Base-by-base conservation (phyloP, 108 stramenopile species). In the Schizochytrium sp. region DNA sequence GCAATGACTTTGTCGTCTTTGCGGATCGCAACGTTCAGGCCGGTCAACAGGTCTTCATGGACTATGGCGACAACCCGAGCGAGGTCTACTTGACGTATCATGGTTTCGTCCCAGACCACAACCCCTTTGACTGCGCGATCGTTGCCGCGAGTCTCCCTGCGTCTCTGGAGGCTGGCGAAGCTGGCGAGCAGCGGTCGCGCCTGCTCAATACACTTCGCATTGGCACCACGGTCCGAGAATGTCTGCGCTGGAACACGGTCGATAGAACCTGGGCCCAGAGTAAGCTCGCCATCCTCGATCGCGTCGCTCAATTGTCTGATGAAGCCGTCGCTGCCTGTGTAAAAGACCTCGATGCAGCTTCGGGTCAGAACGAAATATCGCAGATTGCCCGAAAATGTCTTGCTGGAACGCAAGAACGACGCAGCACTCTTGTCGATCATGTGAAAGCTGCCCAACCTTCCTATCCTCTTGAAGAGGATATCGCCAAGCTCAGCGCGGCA, bases 11-110 rank as follows among this genome's bases (percentile, higher is more conserved):
- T 45, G 43, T 72, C 72, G 59, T 93, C 44, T 4, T 87, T 48
- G 87, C 92, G 34, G 92, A 92, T 72, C 41, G 91, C 60, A 25
- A 57, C 59, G 29, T 90, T 87, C 25, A 43, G 4, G 48, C 83
- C 4, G 91, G 89, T 0, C 47, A 88, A 5, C 94, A 95, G 69
- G 88, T 96, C 18, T 93, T 94, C 48, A 96, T 96, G 93, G 97
- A 96, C 87, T 97, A 97, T 87, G 96, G 96, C 34, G 94, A 95
- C 88, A 95, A 95, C 48, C 93, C 93, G 87, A 94, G 93, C 60
- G 92, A 92, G 57, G 88, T 96, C 14, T 96, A 96, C 89, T 41
- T 97, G 25, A 87, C 93, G 60, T 93, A 95, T 44, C 95, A 96
- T 87, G 97, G 96, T 4, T 96, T 97, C 91, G 95, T 96, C 3